Percentiles rank a stretch among this genome's conserved stretches.
Evolutionary conservation across 345 rosid species (phyloP).

Genomic region (Geranium brycei): DNA sequence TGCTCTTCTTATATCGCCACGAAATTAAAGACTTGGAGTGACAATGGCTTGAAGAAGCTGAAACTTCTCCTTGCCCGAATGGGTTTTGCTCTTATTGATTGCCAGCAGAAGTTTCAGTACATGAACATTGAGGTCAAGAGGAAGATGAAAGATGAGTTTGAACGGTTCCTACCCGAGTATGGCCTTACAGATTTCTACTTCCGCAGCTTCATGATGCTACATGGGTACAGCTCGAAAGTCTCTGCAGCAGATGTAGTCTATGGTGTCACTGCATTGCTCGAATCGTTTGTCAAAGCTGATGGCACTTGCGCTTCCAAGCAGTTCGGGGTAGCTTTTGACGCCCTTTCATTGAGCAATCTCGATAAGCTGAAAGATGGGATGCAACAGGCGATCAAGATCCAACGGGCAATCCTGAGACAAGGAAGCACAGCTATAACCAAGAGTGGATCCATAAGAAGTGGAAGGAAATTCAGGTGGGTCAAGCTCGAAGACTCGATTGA

Average conservation of each 20-base stretch:
- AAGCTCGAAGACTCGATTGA: slow-evolving; percentile 76
- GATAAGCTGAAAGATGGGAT: slow-evolving; percentile 71
- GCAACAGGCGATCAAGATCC: slow-evolving; percentile 90
- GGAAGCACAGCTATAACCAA: slow-evolving; percentile 86
- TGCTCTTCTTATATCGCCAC: slow-evolving; percentile 81
- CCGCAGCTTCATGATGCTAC: slow-evolving; percentile 65
- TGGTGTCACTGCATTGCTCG: slow-evolving; percentile 92
- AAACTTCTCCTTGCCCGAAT: slow-evolving; percentile 88
- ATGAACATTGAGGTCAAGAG: slow-evolving; percentile 76
- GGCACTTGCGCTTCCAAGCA: slow-evolving; percentile 84
- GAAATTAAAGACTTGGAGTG: slow-evolving; percentile 89
- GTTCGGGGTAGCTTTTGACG: slow-evolving; percentile 89
- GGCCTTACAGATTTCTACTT: slow-evolving; percentile 82
- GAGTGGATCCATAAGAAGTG: slow-evolving; percentile 74
- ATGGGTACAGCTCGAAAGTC: slow-evolving; percentile 87
- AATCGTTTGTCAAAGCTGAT: slow-evolving; percentile 62
- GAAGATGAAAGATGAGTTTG: slow-evolving; percentile 88
- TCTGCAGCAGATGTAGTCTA: slow-evolving; percentile 96
- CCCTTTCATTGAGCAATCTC: slow-evolving; percentile 59
- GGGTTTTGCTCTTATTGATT: slow-evolving; percentile 91
- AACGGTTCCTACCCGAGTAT: slow-evolving; percentile 72
- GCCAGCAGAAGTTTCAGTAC: slow-evolving; percentile 92
- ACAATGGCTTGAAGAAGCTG: slow-evolving; percentile 86
- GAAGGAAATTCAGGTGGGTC: slow-evolving; percentile 92
- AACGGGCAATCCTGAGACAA: slow-evolving; percentile 80